Conservation (phyloP, 192 early-diverging fungal species). For the Powellomyces hirtus region DNA sequence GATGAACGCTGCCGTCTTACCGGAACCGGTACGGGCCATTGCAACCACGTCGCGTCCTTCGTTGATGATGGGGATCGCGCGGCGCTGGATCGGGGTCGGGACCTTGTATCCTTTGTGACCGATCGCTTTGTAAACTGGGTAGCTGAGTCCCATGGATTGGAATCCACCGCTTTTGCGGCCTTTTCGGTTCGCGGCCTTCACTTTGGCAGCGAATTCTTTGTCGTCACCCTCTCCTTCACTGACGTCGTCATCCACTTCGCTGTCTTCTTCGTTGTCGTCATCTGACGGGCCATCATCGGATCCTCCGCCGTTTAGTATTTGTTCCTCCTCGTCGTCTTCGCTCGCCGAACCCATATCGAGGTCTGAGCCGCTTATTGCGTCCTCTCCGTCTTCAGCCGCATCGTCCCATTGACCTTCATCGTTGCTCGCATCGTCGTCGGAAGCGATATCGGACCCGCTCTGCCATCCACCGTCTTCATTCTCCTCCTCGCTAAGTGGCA, state of each 20-base stretch:
- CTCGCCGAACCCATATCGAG: conserved; percentile 10
- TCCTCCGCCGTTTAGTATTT: no score
- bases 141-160: conserved; percentile 93
- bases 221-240: conserved; percentile 25
- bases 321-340: conserved; percentile 19
- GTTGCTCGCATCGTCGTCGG: conserved; percentile 11
- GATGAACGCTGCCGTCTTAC: conserved; percentile 94
- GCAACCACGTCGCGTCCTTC: conserved; percentile 92
- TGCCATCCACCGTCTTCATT: conserved; percentile 32
- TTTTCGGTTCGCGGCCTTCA: conserved; percentile 76
- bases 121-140: conserved; percentile 80
- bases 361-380: neutral
- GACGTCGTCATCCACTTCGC: conserved; percentile 15
- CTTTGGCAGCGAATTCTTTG: conserved; percentile 25
- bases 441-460: conserved; percentile 28
- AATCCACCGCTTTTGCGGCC: conserved; percentile 97
- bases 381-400: conserved; percentile 5
- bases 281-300: conserved; percentile 4
- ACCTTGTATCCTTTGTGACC: conserved; percentile 93
- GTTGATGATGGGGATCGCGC: conserved; percentile 88
- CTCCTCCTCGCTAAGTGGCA: conserved; percentile 24
- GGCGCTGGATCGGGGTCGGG: conserved; percentile 98
- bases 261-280: neutral
- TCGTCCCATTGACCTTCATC: conserved; percentile 8
- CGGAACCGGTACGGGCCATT: conserved; percentile 98